Evolutionary conservation across 345 rosid genomes (phyloP), one percentile per base, ranked within the genome.

Genomic region (Pistacia atlantica): DNA sequence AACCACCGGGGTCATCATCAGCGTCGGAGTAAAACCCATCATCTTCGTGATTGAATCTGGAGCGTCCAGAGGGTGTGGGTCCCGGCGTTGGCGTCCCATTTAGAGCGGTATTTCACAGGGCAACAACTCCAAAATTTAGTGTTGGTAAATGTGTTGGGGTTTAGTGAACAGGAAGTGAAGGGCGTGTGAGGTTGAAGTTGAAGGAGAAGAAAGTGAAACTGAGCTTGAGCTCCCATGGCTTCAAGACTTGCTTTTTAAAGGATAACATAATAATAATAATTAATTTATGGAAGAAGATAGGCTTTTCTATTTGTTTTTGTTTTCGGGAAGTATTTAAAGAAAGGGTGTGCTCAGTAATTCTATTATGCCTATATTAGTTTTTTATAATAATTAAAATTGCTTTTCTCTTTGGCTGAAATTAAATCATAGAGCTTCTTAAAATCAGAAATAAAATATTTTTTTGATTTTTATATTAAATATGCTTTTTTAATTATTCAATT

Each of bases 141-240:
- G 18, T n/a, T 70, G 35, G 67, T 0, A 20, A 65, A 10, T 4
- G 20, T 51, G 18, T 14, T 35, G 4, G 69, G 75, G 66, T 14
- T 70, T 65, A 71, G 35, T 13, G 56, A 70, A 75, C 22, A n/a
- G 48, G 45, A 72, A 59, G 49, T 14, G 73, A 81, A 17, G 52
- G 16, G 16, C 71, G 73, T 31, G 69, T 16, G 18, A 6, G 31
- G 71, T 5, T 4, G 46, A 5, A 42, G 72, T 14, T 16, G 37
- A 9, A 63, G 65, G 5, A 63, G 65, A 48, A 64, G 74, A 51
- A 33, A 11, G 46, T 42, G 57, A 51, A 33, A 11, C 46, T 42
- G 57, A 51, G 66, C 66, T 8, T 72, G 66, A 20, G 66, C 52
- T 58, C 75, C 75, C 75, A 72, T 72, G 28, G 17, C 51, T 2